Percentiles rank a stretch among this genome's conserved stretches.
Evolutionary conservation across 2,329 filamentous ascomycete species (phyloP).

Genomic region (Pestalotiopsis sp.): DNA sequence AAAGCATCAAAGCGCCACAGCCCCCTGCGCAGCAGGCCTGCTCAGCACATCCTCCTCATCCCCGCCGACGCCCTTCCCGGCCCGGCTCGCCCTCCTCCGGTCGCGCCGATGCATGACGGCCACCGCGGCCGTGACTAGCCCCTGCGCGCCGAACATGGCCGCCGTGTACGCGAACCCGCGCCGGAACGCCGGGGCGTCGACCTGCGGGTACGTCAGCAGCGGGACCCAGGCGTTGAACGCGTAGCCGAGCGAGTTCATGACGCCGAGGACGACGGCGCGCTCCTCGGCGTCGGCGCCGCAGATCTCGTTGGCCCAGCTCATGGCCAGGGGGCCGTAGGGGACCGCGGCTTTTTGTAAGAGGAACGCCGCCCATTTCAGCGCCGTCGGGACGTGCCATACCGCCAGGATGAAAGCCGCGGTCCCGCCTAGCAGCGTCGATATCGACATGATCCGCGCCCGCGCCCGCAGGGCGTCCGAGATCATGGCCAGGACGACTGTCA

Average conservation of each 20-base stretch:
- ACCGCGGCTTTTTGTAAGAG: constrained; percentile 20
- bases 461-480: constrained; percentile 49
- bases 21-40: background rate
- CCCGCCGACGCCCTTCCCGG: background rate
- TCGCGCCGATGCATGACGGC: constrained; percentile 25
- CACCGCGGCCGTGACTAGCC: constrained; percentile 20
- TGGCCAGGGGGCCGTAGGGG: constrained; percentile 24
- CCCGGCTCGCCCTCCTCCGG: background rate
- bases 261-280: constrained; percentile 41
- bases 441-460: constrained; percentile 32
- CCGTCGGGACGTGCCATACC: constrained; percentile 24
- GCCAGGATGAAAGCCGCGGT: constrained; percentile 22
- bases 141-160: constrained; percentile 21
- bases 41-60: constrained; percentile 5
- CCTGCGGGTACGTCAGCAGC: constrained; percentile 31
- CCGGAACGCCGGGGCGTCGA: constrained; percentile 30
- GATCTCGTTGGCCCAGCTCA: constrained; percentile 40
- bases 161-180: constrained; percentile 29
- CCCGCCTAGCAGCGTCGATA: constrained; percentile 27
- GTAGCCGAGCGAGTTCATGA: constrained; percentile 41
- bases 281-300: constrained; percentile 41
- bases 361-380: constrained; percentile 26
- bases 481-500: constrained; percentile 56
- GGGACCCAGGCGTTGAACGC: constrained; percentile 40
- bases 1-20: background rate